These are phyloP conservation scores for Epichloe glyceriae DNA, from an alignment of 2,329 filamentous ascomycete species.

Conservation along the genomic window DNA sequence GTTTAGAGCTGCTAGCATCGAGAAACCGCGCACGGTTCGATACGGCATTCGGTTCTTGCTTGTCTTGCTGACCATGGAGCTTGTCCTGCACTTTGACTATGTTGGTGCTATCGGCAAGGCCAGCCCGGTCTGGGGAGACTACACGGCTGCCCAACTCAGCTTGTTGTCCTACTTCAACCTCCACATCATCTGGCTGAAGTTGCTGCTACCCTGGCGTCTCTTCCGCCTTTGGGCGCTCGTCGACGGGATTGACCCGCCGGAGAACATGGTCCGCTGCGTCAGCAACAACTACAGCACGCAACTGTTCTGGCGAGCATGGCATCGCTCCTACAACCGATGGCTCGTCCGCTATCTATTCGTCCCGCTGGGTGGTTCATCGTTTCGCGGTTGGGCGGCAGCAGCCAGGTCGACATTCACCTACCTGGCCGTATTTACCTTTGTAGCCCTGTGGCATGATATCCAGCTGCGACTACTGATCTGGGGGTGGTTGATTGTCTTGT, in stretches of 20 bases:
- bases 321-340: constrained; percentile 91
- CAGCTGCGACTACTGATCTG: constrained; percentile 81
- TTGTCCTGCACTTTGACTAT: constrained; percentile 85
- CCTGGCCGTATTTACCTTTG: constrained; percentile 83
- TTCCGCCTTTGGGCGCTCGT: constrained; percentile 92
- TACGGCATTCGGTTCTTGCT: constrained; percentile 77
- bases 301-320: constrained; percentile 94
- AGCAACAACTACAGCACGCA: constrained; percentile 86
- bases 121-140: constrained; percentile 65
- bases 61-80: constrained; percentile 75
- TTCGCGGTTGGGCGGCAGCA: constrained; percentile 29
- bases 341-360: constrained; percentile 87
- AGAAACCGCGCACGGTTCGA: constrained; percentile 54
- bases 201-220: constrained; percentile 93
- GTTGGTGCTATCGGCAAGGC: constrained; percentile 83
- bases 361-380: constrained; percentile 63
- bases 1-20: constrained; percentile 60
- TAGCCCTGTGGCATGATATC: constrained; percentile 96
- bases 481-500: constrained; percentile 93
- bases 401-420: constrained; percentile 60
- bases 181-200: constrained; percentile 94
- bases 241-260: constrained; percentile 86
- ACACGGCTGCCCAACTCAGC: constrained; percentile 75
- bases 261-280: constrained; percentile 97
- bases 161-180: constrained; percentile 94